phyloP scores from a whole-genome alignment of 805 yeast species.

The Schwanniomyces occidentalis region DNA sequence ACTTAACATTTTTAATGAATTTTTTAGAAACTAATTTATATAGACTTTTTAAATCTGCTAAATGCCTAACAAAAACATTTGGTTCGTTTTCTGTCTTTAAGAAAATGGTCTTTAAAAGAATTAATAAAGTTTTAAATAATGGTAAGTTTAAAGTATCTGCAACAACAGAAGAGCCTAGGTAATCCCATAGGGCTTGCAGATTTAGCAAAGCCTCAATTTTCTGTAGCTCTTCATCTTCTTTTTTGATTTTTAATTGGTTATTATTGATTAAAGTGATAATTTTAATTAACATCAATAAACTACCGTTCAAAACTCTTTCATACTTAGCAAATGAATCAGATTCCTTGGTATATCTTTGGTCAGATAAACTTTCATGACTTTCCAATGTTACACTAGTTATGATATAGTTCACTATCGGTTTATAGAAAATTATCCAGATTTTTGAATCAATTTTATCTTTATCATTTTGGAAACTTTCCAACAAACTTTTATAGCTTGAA shows the following conservation, averaged over 20 bases:
- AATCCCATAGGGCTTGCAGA: slow-evolving; percentile 36
- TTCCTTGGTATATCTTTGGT: slow-evolving; percentile 64
- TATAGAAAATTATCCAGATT: slow-evolving; percentile 60
- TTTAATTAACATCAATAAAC: slow-evolving; percentile 49
- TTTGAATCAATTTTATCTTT: slow-evolving; percentile 47
- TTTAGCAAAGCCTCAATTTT: slow-evolving; percentile 22
- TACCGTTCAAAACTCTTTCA: slow-evolving; percentile 52
- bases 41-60: slow-evolving; percentile 19
- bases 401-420: slow-evolving; percentile 56
- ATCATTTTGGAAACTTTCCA: slow-evolving; percentile 56
- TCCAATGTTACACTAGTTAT: slow-evolving; percentile 56
- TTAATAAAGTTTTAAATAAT: slow-evolving; percentile 30
- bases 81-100: slow-evolving; percentile 12
- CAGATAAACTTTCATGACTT: slow-evolving; percentile 64
- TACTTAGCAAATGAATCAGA: slow-evolving; percentile 70
- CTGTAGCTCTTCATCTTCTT: slow-evolving; percentile 7
- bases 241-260: slow-evolving; percentile 11
- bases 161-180: slow-evolving; percentile 22
- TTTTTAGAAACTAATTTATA: slow-evolving; percentile 46
- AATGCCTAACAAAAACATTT: slow-evolving; percentile 14
- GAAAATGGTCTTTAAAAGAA: slow-evolving; percentile 21
- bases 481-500: slow-evolving; percentile 48
- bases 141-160: slow-evolving; percentile 28
- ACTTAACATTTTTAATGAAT: slow-evolving; percentile 44
- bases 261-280: slow-evolving; percentile 21